A percentile compares a stretch with the other conserved stretches of the same genome.
Conservation (phyloP, 306 rosid species). For the Quillaja saponaria region DNA sequence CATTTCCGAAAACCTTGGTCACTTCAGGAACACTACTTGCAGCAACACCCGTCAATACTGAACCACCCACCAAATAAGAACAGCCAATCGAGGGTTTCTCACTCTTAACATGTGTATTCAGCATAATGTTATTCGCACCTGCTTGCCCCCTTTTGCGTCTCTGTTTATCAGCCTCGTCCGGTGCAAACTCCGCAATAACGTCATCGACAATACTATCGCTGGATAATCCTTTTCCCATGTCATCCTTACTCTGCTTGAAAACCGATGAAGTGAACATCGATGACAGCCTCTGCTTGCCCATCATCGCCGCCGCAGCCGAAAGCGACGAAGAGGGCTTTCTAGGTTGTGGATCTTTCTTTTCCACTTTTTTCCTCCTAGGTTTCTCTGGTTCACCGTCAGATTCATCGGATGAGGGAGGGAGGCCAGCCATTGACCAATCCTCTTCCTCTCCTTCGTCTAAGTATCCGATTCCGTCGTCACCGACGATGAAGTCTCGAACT, state of each 20-base stretch:
- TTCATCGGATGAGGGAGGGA: conserved; percentile 56
- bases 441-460: conserved; percentile 93
- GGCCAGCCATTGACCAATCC: conserved; percentile 84
- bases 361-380: conserved; percentile 61
- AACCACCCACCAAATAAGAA: conserved; percentile 24
- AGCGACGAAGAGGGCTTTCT: conserved; percentile 66
- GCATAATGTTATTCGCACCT: conserved; percentile 15
- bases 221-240: conserved; percentile 47
- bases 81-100: conserved; percentile 26
- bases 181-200: conserved; percentile 81
- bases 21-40: conserved; percentile 17
- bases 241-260: conserved; percentile 66
- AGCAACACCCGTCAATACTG: conserved; percentile 12
- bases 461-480: conserved; percentile 83
- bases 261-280: conserved; percentile 84
- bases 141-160: conserved; percentile 55
- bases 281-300: conserved; percentile 75
- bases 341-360: conserved; percentile 56
- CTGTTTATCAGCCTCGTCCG: conserved; percentile 73
- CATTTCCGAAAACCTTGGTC: no score
- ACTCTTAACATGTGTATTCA: conserved; percentile 20
- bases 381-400: conserved; percentile 62
- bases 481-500: conserved; percentile 64
- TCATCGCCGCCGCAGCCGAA: conserved; percentile 85
- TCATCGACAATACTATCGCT: conserved; percentile 77